phyloP scores from a whole-genome alignment of 805 yeast genomes.

The Saccharomycopsis fermentans region DNA sequence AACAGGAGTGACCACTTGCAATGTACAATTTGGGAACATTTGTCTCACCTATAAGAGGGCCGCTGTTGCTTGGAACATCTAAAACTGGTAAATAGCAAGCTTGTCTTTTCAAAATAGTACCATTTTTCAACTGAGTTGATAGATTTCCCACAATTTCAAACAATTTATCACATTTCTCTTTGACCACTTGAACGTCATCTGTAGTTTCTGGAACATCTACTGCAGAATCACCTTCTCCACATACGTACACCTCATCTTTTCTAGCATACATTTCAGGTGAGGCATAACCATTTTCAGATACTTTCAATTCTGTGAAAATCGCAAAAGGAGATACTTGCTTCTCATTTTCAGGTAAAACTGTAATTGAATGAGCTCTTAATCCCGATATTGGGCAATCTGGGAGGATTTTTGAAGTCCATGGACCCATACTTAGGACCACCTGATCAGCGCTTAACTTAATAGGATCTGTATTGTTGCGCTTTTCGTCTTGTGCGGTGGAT shows the following conservation, averaged over 20 bases:
- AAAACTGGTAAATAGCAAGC: conserved; percentile 94
- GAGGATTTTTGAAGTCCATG: conserved; percentile 88
- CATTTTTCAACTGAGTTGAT: conserved; percentile 58
- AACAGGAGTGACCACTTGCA: conserved; percentile 93
- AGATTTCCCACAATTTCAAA: conserved; percentile 72
- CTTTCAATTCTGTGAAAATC: conserved; percentile 79
- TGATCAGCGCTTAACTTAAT: conserved; percentile 56
- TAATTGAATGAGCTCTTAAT: conserved; percentile 88
- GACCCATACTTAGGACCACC: conserved; percentile 83
- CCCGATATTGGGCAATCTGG: conserved; percentile 95
- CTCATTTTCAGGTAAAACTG: conserved; percentile 69
- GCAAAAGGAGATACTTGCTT: conserved; percentile 82
- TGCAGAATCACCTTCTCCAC: conserved; percentile 93
- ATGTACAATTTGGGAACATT: conserved; percentile 68
- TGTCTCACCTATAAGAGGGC: conserved; percentile 92
- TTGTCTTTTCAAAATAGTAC: conserved; percentile 71
- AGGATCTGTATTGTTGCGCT: conserved; percentile 27
- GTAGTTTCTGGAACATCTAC: conserved; percentile 91
- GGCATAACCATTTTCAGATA: conserved; percentile 58
- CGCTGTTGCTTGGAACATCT: conserved; percentile 84
- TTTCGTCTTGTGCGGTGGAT: conserved; percentile 27
- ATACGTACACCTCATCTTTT: conserved; percentile 89
- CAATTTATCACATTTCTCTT: conserved; percentile 79
- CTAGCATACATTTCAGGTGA: conserved; percentile 94
- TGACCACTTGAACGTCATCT: conserved; percentile 83